Conservation (phyloP, 2,329 filamentous ascomycete species). For the Colletotrichum lentis region DNA sequence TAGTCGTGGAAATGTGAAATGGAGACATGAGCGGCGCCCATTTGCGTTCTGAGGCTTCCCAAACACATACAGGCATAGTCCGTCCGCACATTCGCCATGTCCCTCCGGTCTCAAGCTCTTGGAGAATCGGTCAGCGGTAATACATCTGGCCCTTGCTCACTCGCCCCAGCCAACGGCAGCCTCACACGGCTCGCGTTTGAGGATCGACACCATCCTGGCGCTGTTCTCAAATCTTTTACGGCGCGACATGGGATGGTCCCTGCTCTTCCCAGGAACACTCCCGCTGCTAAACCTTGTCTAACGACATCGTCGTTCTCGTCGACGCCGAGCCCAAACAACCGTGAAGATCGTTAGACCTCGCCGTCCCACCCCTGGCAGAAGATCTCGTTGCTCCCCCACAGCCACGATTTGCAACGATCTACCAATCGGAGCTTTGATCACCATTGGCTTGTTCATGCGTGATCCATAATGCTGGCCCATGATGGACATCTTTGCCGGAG, state of each 20-base stretch:
- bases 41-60: constrained; percentile 17
- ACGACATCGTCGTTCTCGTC: constrained; percentile 21
- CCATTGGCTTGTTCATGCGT: constrained; percentile 27
- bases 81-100: constrained; percentile 17
- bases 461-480: no score
- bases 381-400: constrained; percentile 24
- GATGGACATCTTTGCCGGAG: constrained; percentile 24
- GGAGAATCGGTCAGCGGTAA: constrained; percentile 24
- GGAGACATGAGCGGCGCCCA: constrained; percentile 20
- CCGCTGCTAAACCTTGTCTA: constrained; percentile 31
- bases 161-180: constrained; percentile 14
- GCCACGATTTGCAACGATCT: constrained; percentile 27
- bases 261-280: constrained; percentile 33
- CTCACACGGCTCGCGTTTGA: constrained; percentile 37
- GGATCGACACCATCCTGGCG: constrained; percentile 34
- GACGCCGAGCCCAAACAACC: constrained; percentile 29
- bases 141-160: constrained; percentile 29
- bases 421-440: constrained; percentile 31
- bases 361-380: constrained; percentile 11
- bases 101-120: constrained; percentile 27
- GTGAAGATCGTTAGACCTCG: constrained; percentile 19
- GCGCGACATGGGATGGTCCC: constrained; percentile 13
- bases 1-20: constrained; percentile 5
- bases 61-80: constrained; percentile 5
- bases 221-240: constrained; percentile 27